A percentile compares a stretch with the other conserved stretches of the same genome.
These are phyloP conservation scores for Xylariaceae sp. DNA, from an alignment of 2,329 filamentous ascomycete genomes.

Conservation along the genomic window DNA sequence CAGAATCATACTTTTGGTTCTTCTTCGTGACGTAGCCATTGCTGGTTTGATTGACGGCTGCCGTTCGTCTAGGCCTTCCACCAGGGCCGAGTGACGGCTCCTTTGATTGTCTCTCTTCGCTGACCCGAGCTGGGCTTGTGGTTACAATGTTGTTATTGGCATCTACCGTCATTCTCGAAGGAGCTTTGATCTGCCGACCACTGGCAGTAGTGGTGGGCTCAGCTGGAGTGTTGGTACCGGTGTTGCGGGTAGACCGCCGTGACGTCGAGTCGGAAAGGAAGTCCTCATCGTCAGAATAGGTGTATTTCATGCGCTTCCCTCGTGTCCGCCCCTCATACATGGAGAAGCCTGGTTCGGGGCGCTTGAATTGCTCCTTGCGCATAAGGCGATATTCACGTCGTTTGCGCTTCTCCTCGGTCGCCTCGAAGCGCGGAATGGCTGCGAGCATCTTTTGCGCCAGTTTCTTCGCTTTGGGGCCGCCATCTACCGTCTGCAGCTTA, in stretches of 20 bases:
- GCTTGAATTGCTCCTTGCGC: conserved; percentile 81
- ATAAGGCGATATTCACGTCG: conserved; percentile 85
- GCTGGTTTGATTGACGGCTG: conserved; percentile 45
- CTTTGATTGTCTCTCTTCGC: conserved; percentile 32
- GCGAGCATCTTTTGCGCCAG: conserved; percentile 72
- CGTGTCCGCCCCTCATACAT: conserved; percentile 94
- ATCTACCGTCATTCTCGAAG: conserved; percentile 62
- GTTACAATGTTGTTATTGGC: conserved; percentile 43
- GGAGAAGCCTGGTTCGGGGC: conserved; percentile 85
- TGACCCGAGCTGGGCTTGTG: conserved; percentile 34
- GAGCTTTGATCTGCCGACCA: conserved; percentile 76
- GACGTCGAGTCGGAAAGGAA: conserved; percentile 60
- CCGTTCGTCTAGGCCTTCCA: conserved; percentile 49
- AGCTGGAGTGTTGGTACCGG: conserved; percentile 67
- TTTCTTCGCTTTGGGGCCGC: conserved; percentile 73
- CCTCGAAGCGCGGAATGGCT: conserved; percentile 86
- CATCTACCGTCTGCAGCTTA: conserved; percentile 72
- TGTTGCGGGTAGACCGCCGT: conserved; percentile 70
- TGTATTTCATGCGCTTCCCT: conserved; percentile 95
- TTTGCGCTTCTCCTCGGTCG: conserved; percentile 92
- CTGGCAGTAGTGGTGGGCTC: conserved; percentile 75
- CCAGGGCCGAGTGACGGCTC: conserved; percentile 40
- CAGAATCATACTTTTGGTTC: conserved; percentile 55
- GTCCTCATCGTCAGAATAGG: conserved; percentile 84
- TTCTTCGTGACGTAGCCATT: conserved; percentile 46